phyloP scores from a whole-genome alignment of 495 filamentous ascomycete species.

The Talaromyces adpressus region DNA sequence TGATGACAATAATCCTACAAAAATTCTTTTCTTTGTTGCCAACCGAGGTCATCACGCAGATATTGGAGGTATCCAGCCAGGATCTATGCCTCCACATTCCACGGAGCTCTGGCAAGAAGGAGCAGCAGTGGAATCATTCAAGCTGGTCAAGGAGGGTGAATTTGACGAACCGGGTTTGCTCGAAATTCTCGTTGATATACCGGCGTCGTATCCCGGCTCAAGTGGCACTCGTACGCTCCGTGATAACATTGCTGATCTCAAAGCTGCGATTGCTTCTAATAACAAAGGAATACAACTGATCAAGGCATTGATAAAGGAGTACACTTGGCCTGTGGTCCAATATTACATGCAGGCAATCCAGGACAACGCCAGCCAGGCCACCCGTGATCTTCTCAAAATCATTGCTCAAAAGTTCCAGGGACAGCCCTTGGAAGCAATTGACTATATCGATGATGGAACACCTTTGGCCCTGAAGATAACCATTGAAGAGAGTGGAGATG shows the following conservation, averaged over 20 bases:
- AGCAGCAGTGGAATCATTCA: constrained; percentile 87
- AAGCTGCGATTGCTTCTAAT: constrained; percentile 93
- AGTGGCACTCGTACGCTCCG: constrained; percentile 82
- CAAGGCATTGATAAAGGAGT: constrained; percentile 75
- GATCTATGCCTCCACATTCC: constrained; percentile 94
- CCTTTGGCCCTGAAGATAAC: constrained; percentile 41
- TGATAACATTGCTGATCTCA: constrained; percentile 93
- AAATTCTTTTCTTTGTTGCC: constrained; percentile 95
- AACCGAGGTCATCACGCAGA: constrained; percentile 94
- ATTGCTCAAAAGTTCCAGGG: constrained; percentile 75
- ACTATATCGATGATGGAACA: constrained; percentile 79
- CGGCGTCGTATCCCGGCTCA: constrained; percentile 79
- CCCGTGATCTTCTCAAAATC: constrained; percentile 75
- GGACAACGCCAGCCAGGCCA: constrained; percentile 79
- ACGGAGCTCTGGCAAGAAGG: constrained; percentile 92
- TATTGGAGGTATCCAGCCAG: constrained; percentile 92
- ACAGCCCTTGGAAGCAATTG: constrained; percentile 67
- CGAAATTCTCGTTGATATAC: constrained; percentile 75
- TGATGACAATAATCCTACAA: constrained; percentile 49
- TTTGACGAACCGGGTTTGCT: constrained; percentile 86
- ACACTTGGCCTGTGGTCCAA: constrained; percentile 83
- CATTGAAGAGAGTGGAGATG: constrained; percentile 74
- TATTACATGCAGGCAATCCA: constrained; percentile 97
- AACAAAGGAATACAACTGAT: constrained; percentile 94
- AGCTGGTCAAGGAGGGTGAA: constrained; percentile 80